Base-by-base conservation (phyloP, 352 stramenopile genomes). In the Phytophthora pisi region DNA sequence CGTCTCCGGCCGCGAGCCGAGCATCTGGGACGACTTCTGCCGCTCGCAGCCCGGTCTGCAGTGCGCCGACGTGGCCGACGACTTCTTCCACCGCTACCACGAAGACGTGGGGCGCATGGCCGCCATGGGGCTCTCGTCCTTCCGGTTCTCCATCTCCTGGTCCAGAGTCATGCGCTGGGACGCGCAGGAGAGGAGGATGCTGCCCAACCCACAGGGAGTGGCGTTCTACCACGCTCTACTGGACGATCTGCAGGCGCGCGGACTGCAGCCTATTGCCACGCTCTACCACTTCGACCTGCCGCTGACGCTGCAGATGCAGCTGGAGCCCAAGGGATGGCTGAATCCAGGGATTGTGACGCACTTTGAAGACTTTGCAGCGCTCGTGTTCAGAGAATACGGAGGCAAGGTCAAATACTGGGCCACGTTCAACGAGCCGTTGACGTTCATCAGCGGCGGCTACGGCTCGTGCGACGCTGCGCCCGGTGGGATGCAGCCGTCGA, bases 261-360 rank as follows among this genome's bases (percentile, higher is more conserved):
- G 77, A 56, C 93, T 99, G 55, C 77, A 88, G 52, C 89, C 96
- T 24, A 87, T 97, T 47, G 78, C 97, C 15, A 99, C 96, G 20
- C 78, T 99, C 5, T 99, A 98, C 75, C 93, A 99, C 68, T 99
- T 93, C 92, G 95, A 99, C 75, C 70, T 99, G 26, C 96, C 97
- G 8, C 78, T 92, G 50, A 67, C 74, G 40, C 71, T 98, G 9
- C 77, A 98, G 72, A 84, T 89, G 24, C 66, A 90, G 40, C 85
- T 95, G 40, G 43, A 64, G 28, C 82, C 76, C 9, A 79, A 77
- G 13, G 96, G 95, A 1, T 95, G 82, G 82, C 67, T 93, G 3
- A 80, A 89, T 64, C 36, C 46, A 0, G 74, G 73, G 11, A 84
- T 93, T 52, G 67, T 86, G 13, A 70, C 70, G 40, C 77, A 92